Conservation (phyloP, 352 stramenopile species). For the Phytophthora tentaculata region DNA sequence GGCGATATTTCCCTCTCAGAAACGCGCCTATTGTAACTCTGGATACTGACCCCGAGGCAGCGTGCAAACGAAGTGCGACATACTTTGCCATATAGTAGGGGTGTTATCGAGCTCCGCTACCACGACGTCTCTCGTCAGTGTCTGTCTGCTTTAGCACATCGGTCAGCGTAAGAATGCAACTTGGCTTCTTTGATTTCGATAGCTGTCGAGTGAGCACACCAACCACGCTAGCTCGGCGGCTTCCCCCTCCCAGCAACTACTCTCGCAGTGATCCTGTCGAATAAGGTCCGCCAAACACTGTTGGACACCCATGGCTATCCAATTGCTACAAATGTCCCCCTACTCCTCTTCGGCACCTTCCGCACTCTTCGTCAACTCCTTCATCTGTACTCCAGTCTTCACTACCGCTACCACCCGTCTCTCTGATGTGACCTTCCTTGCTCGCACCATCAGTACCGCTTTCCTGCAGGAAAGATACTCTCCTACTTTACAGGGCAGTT, state of each 20-base stretch:
- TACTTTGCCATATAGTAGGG: not conserved
- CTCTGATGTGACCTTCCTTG: too few species aligned
- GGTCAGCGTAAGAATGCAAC: not conserved
- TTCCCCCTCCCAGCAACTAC: not conserved
- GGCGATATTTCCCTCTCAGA: not conserved
- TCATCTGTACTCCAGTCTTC: too few species aligned
- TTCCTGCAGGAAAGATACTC: too few species aligned
- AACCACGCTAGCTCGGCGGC: not conserved
- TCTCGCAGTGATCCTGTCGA: not conserved
- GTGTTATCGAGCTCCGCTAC: not conserved
- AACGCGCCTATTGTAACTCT: not conserved
- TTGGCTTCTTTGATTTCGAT: not conserved
- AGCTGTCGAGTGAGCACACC: not conserved
- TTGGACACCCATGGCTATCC: not conserved
- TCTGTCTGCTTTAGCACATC: not conserved
- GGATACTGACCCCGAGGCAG: not conserved
- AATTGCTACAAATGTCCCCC: not conserved
- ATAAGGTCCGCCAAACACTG: not conserved
- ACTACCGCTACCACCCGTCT: too few species aligned
- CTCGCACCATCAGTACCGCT: too few species aligned
- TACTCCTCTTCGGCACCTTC: not conserved
- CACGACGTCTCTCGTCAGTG: not conserved
- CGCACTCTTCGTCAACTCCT: not conserved
- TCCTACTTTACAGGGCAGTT: too few species aligned
- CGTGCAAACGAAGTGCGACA: not conserved